Conservation (phyloP, 148 eudicot species). For the Fagopyrum esculentum region DNA sequence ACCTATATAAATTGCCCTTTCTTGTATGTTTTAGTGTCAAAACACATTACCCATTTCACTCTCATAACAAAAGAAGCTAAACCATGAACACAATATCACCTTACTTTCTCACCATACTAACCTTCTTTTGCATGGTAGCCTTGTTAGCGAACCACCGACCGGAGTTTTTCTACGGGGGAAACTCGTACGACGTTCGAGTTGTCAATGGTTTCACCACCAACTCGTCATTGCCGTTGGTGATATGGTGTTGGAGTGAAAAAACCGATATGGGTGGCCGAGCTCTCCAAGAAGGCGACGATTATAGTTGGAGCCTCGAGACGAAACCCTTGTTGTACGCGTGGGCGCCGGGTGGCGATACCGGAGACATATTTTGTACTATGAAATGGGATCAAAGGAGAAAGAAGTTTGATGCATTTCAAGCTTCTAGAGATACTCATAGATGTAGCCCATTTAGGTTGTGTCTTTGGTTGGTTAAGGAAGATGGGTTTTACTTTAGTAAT, state of each 20-base stretch:
- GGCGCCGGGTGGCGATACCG: background rate
- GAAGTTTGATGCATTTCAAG: slow-evolving; percentile 37
- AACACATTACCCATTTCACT: background rate
- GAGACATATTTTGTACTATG: slow-evolving; percentile 15
- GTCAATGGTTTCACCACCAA: slow-evolving; percentile 58
- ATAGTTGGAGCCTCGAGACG: slow-evolving; percentile 31
- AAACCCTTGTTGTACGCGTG: background rate
- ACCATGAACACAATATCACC: slow-evolving; percentile 13
- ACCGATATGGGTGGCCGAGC: slow-evolving; percentile 59
- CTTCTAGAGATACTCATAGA: slow-evolving; percentile 29
- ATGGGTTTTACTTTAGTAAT: slow-evolving; percentile 59
- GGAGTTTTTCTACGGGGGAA: slow-evolving; percentile 1
- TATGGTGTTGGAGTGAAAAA: slow-evolving; percentile 44
- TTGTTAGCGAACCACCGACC: slow-evolving; percentile 21
- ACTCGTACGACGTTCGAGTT: slow-evolving; percentile 31
- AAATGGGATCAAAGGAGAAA: slow-evolving; percentile 16
- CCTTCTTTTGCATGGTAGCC: slow-evolving; percentile 20
- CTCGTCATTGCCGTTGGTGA: slow-evolving; percentile 52
- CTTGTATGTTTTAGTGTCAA: background rate
- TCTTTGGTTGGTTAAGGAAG: slow-evolving; percentile 56
- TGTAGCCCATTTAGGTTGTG: slow-evolving; percentile 37
- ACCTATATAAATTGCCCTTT: slow-evolving; percentile 5
- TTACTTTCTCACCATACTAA: background rate
- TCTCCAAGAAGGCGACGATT: slow-evolving; percentile 63
- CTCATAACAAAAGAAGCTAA: background rate